phyloP scores from a whole-genome alignment of 495 filamentous ascomycete species.

The Penicillium bialowiezense region DNA sequence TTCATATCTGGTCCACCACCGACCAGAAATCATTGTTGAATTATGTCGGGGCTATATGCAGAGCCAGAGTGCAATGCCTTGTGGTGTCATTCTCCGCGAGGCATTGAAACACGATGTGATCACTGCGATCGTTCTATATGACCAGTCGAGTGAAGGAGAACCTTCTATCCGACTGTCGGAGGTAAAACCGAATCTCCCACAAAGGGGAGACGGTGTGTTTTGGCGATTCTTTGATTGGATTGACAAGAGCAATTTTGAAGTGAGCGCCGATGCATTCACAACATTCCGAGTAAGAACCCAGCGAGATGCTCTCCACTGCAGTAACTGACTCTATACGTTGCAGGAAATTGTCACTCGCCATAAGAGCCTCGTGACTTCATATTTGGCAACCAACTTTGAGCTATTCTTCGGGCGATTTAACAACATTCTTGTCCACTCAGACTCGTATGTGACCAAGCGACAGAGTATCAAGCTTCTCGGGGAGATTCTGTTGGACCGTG shows the following conservation, averaged over 20 bases:
- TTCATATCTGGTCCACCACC: slow-evolving; percentile 76
- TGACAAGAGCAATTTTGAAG: slow-evolving; percentile 89
- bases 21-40: slow-evolving; percentile 83
- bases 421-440: slow-evolving; percentile 78
- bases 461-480: slow-evolving; percentile 97
- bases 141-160: slow-evolving; percentile 69
- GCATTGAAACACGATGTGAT: slow-evolving; percentile 88
- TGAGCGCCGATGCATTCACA: slow-evolving; percentile 94
- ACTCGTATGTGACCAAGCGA: slow-evolving; percentile 95
- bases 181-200: slow-evolving; percentile 63
- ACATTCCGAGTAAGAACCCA: slow-evolving; percentile 73
- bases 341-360: slow-evolving; percentile 94
- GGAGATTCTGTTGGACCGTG: slow-evolving; percentile 88
- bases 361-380: slow-evolving; percentile 82
- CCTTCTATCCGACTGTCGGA: slow-evolving; percentile 53
- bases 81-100: slow-evolving; percentile 86
- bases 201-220: slow-evolving; percentile 78
- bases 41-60: slow-evolving; percentile 87
- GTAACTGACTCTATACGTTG: neutral
- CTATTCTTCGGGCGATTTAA: slow-evolving; percentile 93
- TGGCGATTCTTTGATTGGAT: slow-evolving; percentile 99
- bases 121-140: slow-evolving; percentile 85
- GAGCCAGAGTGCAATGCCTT: slow-evolving; percentile 88
- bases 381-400: slow-evolving; percentile 82
- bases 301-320: too few relatives aligned